Evolutionary conservation across 192 early-diverging fungal species (phyloP).

Genomic region (Coemansia sp.): DNA sequence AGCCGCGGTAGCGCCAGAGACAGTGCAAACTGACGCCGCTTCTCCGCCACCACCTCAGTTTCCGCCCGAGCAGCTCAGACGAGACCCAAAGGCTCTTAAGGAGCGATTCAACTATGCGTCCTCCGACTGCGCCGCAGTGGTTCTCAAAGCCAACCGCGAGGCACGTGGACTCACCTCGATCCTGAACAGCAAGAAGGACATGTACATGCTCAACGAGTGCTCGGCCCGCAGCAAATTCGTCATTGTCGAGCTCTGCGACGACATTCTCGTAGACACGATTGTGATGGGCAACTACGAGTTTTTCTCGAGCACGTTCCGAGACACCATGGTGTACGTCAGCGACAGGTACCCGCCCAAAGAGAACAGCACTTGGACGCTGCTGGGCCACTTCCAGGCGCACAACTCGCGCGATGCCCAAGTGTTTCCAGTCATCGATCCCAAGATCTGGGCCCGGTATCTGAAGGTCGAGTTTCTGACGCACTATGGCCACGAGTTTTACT

Average conservation of each 20-base stretch:
- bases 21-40: neutral
- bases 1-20: neutral
- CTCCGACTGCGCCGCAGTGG: slow-evolving; percentile 87
- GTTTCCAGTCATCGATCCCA: slow-evolving; percentile 73
- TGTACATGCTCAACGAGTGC: slow-evolving; percentile 95
- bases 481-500: slow-evolving; percentile 91
- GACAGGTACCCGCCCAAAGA: slow-evolving; percentile 75
- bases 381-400: slow-evolving; percentile 81
- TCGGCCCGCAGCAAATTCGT: slow-evolving; percentile 71
- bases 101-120: slow-evolving; percentile 97
- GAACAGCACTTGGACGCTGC: slow-evolving; percentile 66
- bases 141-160: slow-evolving; percentile 79
- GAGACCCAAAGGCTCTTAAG: slow-evolving; percentile 61
- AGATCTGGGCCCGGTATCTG: slow-evolving; percentile 82
- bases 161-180: slow-evolving; percentile 81
- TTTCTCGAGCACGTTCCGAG: slow-evolving; percentile 91
- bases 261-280: slow-evolving; percentile 86
- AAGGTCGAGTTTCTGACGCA: slow-evolving; percentile 84
- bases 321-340: slow-evolving; percentile 75
- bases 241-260: slow-evolving; percentile 92
- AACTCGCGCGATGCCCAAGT: slow-evolving; percentile 88
- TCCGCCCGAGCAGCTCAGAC: slow-evolving; percentile 1
- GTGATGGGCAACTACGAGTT: slow-evolving; percentile 95
- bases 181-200: slow-evolving; percentile 87
- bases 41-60: neutral